Conservation (phyloP, 129 eudicot species). For the Erigeron canadensis region DNA sequence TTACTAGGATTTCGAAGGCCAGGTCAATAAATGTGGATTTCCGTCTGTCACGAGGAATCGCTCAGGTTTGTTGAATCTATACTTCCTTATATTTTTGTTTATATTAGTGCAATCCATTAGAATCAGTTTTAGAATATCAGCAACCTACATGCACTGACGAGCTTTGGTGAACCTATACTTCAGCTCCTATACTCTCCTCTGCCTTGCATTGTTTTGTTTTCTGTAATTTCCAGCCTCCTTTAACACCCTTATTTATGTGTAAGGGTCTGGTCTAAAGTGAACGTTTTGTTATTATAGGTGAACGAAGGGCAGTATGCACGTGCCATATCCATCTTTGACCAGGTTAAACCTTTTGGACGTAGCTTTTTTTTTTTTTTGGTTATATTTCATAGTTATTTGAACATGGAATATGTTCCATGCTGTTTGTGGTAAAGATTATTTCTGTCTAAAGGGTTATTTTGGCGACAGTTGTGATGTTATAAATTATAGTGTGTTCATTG, state of each 20-base stretch:
- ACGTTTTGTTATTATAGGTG: constrained; percentile 53
- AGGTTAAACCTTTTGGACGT: constrained; percentile 51
- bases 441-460: constrained; percentile 19
- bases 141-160: constrained; percentile 18
- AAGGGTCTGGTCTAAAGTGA: constrained; percentile 16
- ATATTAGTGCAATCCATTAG: neutral
- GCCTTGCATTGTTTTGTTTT: constrained; percentile 4
- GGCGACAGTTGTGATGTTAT: constrained; percentile 13
- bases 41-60: constrained; percentile 93
- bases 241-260: constrained; percentile 9
- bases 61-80: constrained; percentile 59
- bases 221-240: neutral
- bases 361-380: neutral
- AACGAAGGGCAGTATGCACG: constrained; percentile 93
- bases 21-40: constrained; percentile 90
- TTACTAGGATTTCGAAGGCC: constrained; percentile 79
- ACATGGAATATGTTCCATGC: constrained; percentile 10
- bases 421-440: constrained; percentile 5
- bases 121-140: constrained; percentile 9
- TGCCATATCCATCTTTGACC: constrained; percentile 91
- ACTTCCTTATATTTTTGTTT: constrained; percentile 1
- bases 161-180: neutral
- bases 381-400: constrained; percentile 12
- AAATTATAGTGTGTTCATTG: constrained; percentile 3
- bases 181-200: constrained; percentile 5